Evolutionary conservation across 331 rosid genomes (phyloP).

Genomic region (Dryas integrifolia): DNA sequence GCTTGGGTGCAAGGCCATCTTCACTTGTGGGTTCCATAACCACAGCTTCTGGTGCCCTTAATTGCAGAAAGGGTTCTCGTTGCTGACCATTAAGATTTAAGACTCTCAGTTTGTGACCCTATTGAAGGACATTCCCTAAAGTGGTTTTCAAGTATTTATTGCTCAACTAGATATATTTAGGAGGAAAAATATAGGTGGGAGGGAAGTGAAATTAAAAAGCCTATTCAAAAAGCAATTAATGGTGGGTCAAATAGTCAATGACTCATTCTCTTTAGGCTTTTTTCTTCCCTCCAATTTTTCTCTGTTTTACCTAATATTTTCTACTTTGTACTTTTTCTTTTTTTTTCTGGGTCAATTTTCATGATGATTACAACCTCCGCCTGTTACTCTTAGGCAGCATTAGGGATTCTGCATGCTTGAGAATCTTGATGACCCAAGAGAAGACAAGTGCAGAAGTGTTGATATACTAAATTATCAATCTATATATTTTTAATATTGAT

Average conservation of each 20-base stretch:
- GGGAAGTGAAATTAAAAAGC: conserved; percentile 10
- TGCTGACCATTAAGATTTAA: conserved; percentile 35
- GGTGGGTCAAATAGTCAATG: conserved; percentile 10
- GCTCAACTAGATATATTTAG: conserved; percentile 1
- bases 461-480: conserved; percentile 41
- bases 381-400: conserved; percentile 44
- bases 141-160: neutral
- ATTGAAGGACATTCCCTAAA: conserved; percentile 3
- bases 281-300: conserved; percentile 28
- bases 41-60: conserved; percentile 56
- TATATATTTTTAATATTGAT: neutral
- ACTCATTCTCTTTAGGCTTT: conserved; percentile 11
- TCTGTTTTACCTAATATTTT: conserved; percentile 11
- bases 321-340: conserved; percentile 7
- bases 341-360: conserved; percentile 15
- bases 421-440: conserved; percentile 43
- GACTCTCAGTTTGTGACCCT: conserved; percentile 22
- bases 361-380: conserved; percentile 62
- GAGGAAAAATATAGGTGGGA: neutral
- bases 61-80: conserved; percentile 64
- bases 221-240: neutral
- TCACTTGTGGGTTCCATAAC: conserved; percentile 75
- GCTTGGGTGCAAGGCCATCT: conserved; percentile 86
- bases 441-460: conserved; percentile 73
- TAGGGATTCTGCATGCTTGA: conserved; percentile 19